phyloP scores from a whole-genome alignment of 2,329 filamentous ascomycete species.

The Cytospora mali region DNA sequence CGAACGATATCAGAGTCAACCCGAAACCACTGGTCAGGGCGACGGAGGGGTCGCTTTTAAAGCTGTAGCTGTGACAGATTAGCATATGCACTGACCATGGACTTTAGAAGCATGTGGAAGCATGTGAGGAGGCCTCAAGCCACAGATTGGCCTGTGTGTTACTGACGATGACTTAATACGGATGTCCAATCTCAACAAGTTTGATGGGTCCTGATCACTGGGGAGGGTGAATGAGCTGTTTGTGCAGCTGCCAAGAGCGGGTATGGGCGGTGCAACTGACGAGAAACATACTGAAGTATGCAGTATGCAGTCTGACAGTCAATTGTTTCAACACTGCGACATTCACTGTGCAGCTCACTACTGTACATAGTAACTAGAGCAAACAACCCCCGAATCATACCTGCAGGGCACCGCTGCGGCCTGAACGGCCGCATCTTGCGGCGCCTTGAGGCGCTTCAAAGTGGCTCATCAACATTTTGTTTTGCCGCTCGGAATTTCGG shows the following conservation, averaged over 20 bases:
- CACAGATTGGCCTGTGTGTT: conserved; percentile 2
- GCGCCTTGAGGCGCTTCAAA: conserved; percentile 11
- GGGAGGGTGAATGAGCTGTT: conserved; percentile 19
- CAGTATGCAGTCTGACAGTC: no score
- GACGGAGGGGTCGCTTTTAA: conserved; percentile 24
- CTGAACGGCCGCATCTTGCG: conserved; percentile 14
- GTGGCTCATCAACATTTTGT: conserved; percentile 7
- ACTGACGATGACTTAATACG: conserved; percentile 6
- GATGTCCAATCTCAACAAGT: not conserved
- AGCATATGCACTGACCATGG: not conserved
- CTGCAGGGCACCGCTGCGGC: not conserved
- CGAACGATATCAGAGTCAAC: not conserved
- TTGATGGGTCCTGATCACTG: not conserved
- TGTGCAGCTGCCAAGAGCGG: conserved; percentile 22
- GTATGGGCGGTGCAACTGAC: conserved; percentile 16
- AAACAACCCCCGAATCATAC: not conserved
- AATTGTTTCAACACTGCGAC: conserved; percentile 7
- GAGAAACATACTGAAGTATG: no score
- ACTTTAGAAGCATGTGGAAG: not conserved
- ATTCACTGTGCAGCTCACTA: conserved; percentile 3
- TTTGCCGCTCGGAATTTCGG: not conserved
- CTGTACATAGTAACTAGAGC: not conserved
- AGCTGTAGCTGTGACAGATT: conserved; percentile 14
- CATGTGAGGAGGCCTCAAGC: conserved; percentile 19
- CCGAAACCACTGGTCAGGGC: conserved; percentile 3